These are phyloP conservation scores for Citrullus amarus DNA, from an alignment of 306 rosid species.

Conservation along the genomic window DNA sequence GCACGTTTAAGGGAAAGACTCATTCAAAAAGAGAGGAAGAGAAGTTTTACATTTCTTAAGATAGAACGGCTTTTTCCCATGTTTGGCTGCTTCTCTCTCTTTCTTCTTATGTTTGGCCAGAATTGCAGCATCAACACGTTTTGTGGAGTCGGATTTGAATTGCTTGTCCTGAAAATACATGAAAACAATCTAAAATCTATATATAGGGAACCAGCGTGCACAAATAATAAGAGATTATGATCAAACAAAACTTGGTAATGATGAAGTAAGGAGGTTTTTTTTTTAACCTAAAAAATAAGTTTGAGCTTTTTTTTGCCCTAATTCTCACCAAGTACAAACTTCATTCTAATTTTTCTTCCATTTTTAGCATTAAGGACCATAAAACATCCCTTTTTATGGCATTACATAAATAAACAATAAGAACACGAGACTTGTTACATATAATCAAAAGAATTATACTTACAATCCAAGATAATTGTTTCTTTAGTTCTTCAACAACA, in stretches of 20 bases:
- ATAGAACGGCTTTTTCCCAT: conserved; percentile 64
- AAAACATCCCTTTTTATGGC: not conserved
- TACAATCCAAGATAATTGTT: conserved; percentile 51
- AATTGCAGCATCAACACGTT: conserved; percentile 33
- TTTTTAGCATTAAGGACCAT: not conserved
- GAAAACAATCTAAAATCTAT: not conserved
- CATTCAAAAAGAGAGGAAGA: conserved; percentile 5
- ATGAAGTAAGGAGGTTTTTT: not conserved
- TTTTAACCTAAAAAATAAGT: not conserved
- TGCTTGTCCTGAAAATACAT: conserved; percentile 51
- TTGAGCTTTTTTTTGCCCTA: not conserved
- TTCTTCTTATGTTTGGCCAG: conserved; percentile 59
- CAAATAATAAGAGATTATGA: not conserved
- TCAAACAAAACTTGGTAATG: not conserved
- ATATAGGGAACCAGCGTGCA: not conserved
- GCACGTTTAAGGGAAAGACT: not conserved
- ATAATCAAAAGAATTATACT: conserved; percentile 15
- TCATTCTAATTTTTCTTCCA: not conserved
- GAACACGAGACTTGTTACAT: not conserved
- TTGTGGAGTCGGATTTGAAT: conserved; percentile 33
- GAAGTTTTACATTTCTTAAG: conserved; percentile 39
- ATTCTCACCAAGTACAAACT: not conserved
- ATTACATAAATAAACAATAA: not conserved
- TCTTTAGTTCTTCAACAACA: conserved; percentile 35
- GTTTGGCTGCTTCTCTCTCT: conserved; percentile 68